These are phyloP conservation scores for Populus alba DNA, from an alignment of 345 rosid genomes.

Conservation along the genomic window DNA sequence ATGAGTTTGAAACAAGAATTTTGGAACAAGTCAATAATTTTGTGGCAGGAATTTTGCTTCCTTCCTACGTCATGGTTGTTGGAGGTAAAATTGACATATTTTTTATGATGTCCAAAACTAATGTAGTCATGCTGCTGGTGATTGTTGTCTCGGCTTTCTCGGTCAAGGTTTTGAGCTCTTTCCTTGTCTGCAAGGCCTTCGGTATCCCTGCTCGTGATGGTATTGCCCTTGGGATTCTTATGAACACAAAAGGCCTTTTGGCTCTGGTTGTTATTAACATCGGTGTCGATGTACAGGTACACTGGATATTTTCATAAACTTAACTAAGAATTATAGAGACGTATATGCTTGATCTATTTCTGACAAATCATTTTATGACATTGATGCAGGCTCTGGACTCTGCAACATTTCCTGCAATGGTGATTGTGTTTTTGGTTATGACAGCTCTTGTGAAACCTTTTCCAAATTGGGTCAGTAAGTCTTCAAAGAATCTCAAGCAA, in stretches of 20 bases:
- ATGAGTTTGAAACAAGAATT: neutral
- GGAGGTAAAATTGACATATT: neutral
- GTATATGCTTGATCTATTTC: too few species aligned
- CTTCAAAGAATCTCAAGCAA: conserved; percentile 15
- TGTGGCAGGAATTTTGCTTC: neutral
- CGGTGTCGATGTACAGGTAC: conserved; percentile 11
- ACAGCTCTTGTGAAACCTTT: conserved; percentile 32
- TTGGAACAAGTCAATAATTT: neutral
- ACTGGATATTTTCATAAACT: too few species aligned
- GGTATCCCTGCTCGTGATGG: conserved; percentile 32
- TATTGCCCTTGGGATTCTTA: conserved; percentile 43
- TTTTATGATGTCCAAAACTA: neutral
- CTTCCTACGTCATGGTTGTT: neutral
- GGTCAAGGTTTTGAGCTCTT: conserved; percentile 34
- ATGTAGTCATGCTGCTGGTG: neutral
- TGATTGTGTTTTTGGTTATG: conserved; percentile 6
- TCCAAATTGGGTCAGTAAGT: conserved; percentile 23
- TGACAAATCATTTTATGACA: neutral
- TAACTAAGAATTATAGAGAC: neutral
- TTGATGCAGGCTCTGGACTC: conserved; percentile 8
- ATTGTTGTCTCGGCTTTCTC: conserved; percentile 19
- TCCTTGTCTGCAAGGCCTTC: conserved; percentile 22
- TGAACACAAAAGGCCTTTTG: conserved; percentile 53
- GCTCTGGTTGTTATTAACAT: conserved; percentile 15
- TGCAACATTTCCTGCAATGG: conserved; percentile 1